phyloP scores from a whole-genome alignment of 805 yeast genomes.

The Saturnispora sekii region DNA sequence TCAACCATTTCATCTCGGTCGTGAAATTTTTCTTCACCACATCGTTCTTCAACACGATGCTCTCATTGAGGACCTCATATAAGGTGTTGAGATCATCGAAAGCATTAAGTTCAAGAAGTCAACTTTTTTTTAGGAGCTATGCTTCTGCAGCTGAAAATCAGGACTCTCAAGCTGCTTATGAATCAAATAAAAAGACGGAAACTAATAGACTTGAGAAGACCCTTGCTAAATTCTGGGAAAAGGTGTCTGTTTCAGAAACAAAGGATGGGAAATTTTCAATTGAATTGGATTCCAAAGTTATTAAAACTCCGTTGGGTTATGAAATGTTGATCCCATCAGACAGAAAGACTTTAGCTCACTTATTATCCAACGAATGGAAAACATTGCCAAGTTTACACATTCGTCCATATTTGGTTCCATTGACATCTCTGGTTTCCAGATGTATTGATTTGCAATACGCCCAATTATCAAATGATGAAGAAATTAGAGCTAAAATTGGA shows the following conservation, averaged over 20 bases:
- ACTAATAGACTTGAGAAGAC: constrained; percentile 65
- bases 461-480: constrained; percentile 32
- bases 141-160: constrained; percentile 7
- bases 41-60: neutral
- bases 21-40: neutral
- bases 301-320: constrained; percentile 79
- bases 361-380: constrained; percentile 85
- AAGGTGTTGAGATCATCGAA: no score
- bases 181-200: constrained; percentile 46
- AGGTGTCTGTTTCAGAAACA: constrained; percentile 36
- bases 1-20: neutral
- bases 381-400: constrained; percentile 55
- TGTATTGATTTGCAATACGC: constrained; percentile 63
- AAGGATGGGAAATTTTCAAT: constrained; percentile 35
- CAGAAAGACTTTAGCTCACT: constrained; percentile 55
- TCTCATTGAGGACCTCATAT: no score
- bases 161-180: constrained; percentile 21
- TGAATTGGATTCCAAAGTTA: constrained; percentile 62
- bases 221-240: constrained; percentile 71
- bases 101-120: no score
- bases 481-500: constrained; percentile 52
- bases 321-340: constrained; percentile 51
- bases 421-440: constrained; percentile 80
- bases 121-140: neutral
- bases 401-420: constrained; percentile 71